Conservation (phyloP, 2,329 filamentous ascomycete species). For the Trichoderma sp. region DNA sequence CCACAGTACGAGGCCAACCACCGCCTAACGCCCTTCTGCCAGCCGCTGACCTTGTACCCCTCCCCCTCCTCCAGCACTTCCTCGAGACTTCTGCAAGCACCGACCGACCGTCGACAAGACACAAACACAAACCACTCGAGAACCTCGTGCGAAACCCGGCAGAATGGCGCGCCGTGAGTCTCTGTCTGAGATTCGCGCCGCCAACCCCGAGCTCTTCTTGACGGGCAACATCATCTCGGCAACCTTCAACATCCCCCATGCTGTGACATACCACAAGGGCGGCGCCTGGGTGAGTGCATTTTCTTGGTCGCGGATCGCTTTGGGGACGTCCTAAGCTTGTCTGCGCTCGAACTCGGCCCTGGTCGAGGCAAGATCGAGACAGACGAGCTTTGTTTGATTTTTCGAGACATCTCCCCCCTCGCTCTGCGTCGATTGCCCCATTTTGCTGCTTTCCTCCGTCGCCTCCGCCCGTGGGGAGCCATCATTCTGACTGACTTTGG, state of each 20-base stretch:
- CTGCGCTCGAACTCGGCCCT: not conserved
- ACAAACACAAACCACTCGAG: constrained; percentile 2
- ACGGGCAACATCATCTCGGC: constrained; percentile 69
- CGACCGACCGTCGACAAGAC: constrained; percentile 3
- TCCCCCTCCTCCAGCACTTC: constrained; percentile 25
- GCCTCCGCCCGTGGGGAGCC: not conserved
- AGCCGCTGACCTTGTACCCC: constrained; percentile 26
- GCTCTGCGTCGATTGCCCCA: not conserved
- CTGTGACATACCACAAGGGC: constrained; percentile 59
- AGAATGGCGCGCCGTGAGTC: constrained; percentile 53
- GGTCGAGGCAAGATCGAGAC: not conserved
- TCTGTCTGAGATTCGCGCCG: constrained; percentile 57
- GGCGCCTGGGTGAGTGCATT: constrained; percentile 60
- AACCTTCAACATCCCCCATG: constrained; percentile 65
- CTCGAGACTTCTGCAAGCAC: constrained; percentile 7
- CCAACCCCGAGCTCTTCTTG: constrained; percentile 59
- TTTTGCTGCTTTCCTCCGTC: not conserved
- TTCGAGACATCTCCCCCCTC: not conserved
- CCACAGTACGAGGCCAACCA: constrained; percentile 19
- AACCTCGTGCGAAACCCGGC: constrained; percentile 33
- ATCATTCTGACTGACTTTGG: not conserved
- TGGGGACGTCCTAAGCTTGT: not conserved
- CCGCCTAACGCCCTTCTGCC: constrained; percentile 8
- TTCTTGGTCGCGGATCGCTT: not conserved
- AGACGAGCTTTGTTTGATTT: not conserved